Evolutionary conservation across 352 stramenopile species (phyloP).

Genomic region (Phytophthora syringae): DNA sequence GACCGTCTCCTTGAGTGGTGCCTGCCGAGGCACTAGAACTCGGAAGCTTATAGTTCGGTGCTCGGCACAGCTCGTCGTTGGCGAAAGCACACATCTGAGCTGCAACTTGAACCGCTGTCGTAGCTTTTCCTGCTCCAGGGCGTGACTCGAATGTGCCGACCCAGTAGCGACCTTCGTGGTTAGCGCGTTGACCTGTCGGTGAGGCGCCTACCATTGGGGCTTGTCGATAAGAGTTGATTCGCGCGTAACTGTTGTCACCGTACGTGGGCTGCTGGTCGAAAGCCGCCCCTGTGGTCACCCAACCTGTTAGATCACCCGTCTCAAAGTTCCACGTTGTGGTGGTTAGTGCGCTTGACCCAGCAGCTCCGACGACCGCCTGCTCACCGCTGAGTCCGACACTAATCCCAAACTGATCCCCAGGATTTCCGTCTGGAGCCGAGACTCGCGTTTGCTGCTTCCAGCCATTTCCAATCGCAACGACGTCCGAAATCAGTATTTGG

Average conservation of each 20-base stretch:
- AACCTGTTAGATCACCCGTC: constrained; percentile 94
- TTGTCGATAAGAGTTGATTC: constrained; percentile 72
- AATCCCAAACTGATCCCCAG: constrained; percentile 77
- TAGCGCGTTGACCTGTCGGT: constrained; percentile 44
- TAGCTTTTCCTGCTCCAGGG: constrained; percentile 70
- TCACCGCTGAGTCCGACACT: constrained; percentile 82
- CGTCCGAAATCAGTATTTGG: constrained; percentile 64
- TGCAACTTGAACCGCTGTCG: constrained; percentile 32
- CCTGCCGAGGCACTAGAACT: constrained; percentile 64
- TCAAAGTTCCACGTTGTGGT: constrained; percentile 98
- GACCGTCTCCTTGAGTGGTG: constrained; percentile 89
- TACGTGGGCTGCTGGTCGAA: constrained; percentile 96
- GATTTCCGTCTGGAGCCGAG: constrained; percentile 69
- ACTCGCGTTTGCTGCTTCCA: constrained; percentile 75
- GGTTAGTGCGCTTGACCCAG: constrained; percentile 67
- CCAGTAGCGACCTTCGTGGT: constrained; percentile 93
- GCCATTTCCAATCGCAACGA: constrained; percentile 48
- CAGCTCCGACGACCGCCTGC: constrained; percentile 78
- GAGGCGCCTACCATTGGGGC: constrained; percentile 29
- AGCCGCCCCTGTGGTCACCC: constrained; percentile 91
- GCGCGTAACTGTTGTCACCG: constrained; percentile 93
- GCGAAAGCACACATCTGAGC: constrained; percentile 71
- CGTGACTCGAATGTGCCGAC: constrained; percentile 95
- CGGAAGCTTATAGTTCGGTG: constrained; percentile 81
- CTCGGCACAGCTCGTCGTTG: constrained; percentile 67